These are phyloP conservation scores for Didymella arachidicola DNA, from an alignment of 2,329 filamentous ascomycete species.

Conservation along the genomic window DNA sequence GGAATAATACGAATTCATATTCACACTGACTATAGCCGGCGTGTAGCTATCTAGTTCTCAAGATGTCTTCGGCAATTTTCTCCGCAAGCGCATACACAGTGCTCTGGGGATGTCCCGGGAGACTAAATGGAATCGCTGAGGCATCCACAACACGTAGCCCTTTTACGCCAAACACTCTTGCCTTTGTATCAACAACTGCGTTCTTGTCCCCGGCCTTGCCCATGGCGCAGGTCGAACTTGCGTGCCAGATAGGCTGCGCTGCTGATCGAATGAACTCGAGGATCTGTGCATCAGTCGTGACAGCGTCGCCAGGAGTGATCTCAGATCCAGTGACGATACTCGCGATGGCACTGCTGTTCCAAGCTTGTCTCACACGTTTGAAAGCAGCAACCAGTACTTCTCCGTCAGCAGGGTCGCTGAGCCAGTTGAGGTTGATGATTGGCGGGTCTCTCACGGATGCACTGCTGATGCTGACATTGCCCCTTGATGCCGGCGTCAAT, in stretches of 20 bases:
- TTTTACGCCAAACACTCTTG: constrained; percentile 46
- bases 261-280: constrained; percentile 43
- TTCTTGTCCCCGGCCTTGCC: constrained; percentile 35
- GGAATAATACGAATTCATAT: neutral
- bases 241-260: constrained; percentile 31
- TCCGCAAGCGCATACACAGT: constrained; percentile 14
- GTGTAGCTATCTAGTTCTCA: neutral
- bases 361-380: constrained; percentile 43
- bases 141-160: constrained; percentile 48
- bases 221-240: constrained; percentile 36
- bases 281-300: constrained; percentile 36
- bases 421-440: constrained; percentile 46
- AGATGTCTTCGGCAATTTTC: constrained; percentile 27
- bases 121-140: constrained; percentile 41
- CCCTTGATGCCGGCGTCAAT: constrained; percentile 30
- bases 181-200: constrained; percentile 48
- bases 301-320: constrained; percentile 35
- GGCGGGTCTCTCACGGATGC: constrained; percentile 39
- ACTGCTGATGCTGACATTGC: constrained; percentile 45
- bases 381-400: constrained; percentile 44
- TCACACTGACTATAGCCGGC: neutral
- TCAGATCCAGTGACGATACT: constrained; percentile 36
- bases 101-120: constrained; percentile 46
- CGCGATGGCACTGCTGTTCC: constrained; percentile 28
- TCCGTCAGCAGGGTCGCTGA: constrained; percentile 42